Base-by-base conservation (phyloP, 2,329 filamentous ascomycete genomes). In the Cercospora janseana region DNA sequence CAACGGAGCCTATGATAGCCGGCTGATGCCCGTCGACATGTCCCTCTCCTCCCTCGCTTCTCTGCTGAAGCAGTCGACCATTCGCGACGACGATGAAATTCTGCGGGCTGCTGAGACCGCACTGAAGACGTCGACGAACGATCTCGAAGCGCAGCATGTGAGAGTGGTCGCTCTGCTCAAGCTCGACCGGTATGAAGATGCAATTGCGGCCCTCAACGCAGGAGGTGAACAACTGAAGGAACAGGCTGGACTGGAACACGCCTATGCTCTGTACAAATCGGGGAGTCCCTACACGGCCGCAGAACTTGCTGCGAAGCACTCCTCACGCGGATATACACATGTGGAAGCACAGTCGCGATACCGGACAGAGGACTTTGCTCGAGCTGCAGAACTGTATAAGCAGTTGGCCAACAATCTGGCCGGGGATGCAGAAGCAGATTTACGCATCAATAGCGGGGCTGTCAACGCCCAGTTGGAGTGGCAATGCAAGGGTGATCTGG, bases 211-310 rank as follows among this genome's bases (percentile, higher is more conserved):
- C 48, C 78, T 92, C 52, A 79, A 83, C 52, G 80, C 83, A 27
- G 82, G 76, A 13, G 82, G 82, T 41, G 74, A 79, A 51, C 74
- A 72, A 56, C 71, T 91, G 50, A 80, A 83, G 64, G 72, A 79
- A 29, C 70, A 71, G 50, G 87, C 84, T 58, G 64, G 71, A 12
- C 75, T 91, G 34, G 88, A 91, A 68, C 84, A 84, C 66, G 81
- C 86, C 2, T 94, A 94, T 72, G 85, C 86, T n/a, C 77, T 91
- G 15, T 94, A 93, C 72, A 93, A 91, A 73, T 79, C 81, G 0
- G 86, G 87, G 18, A 77, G 82, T 57, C 77, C 88, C 1, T 73
- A 78, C 15, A 83, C 85, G 49, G 87, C 88, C 15, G 76, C 79
- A 20, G 68, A 75, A 21, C 65, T 80, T 21, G 77, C 79, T 18